These are phyloP conservation scores for Lithospermum erythrorhizon DNA, from an alignment of 257 asterid species.

Conservation along the genomic window DNA sequence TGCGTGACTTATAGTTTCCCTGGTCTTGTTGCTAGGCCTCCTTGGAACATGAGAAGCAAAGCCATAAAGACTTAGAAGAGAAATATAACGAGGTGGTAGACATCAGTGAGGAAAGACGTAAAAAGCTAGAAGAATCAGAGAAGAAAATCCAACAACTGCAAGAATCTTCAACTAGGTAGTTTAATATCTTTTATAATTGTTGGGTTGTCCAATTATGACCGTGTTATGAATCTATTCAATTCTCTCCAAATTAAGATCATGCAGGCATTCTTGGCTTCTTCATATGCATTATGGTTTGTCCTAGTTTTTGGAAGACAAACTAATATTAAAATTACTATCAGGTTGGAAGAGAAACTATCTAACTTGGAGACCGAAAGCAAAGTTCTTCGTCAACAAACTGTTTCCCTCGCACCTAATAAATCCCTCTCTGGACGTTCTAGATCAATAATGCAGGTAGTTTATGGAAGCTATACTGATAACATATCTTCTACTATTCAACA, in stretches of 20 bases:
- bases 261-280: too few species aligned
- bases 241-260: not conserved
- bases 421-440: slow-evolving; percentile 94
- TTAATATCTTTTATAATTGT: slow-evolving; percentile 1
- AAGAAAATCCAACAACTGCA: slow-evolving; percentile 56
- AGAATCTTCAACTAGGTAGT: slow-evolving; percentile 78
- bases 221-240: not conserved
- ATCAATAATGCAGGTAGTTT: slow-evolving; percentile 78
- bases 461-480: not conserved
- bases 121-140: slow-evolving; percentile 75
- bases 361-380: slow-evolving; percentile 90
- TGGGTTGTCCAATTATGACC: slow-evolving; percentile 4
- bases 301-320: too few species aligned
- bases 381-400: slow-evolving; percentile 98
- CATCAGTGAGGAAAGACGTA: slow-evolving; percentile 45
- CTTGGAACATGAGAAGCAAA: slow-evolving; percentile 46
- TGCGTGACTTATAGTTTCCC: not conserved
- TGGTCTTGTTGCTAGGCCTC: slow-evolving; percentile 36
- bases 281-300: too few species aligned
- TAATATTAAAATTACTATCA: slow-evolving; percentile 17
- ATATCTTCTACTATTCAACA: slow-evolving; percentile 6
- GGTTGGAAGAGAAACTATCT: slow-evolving; percentile 86
- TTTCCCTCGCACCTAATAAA: slow-evolving; percentile 88
- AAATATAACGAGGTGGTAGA: slow-evolving; percentile 53
- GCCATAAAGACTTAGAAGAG: slow-evolving; percentile 41